Percentiles rank a stretch among this genome's conserved stretches.
Evolutionary conservation across 2,329 filamentous ascomycete species (phyloP).

Genomic region (Dryadomyces quercus-mongolicae): DNA sequence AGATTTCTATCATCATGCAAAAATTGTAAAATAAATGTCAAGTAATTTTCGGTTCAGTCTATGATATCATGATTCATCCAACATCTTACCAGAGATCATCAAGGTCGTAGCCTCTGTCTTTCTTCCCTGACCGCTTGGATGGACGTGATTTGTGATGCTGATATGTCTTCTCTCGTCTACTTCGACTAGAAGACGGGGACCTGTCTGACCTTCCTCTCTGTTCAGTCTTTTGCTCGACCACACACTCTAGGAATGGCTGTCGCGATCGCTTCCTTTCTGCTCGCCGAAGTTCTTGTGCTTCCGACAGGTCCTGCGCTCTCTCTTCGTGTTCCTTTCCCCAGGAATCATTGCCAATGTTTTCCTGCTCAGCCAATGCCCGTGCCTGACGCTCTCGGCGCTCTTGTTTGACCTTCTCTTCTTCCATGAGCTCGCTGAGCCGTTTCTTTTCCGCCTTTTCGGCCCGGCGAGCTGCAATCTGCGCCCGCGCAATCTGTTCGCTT

Average conservation of each 20-base stretch:
- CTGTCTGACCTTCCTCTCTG: neutral
- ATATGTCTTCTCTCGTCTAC: neutral
- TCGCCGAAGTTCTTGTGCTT: neutral
- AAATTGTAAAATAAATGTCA: too few species aligned
- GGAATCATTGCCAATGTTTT: too few species aligned
- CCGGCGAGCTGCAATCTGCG: neutral
- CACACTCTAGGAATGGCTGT: neutral
- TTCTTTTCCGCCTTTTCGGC: neutral
- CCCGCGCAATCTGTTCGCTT: neutral
- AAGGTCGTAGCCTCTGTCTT: neutral
- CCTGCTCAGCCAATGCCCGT: neutral
- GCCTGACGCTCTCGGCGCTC: neutral
- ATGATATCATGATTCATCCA: too few species aligned
- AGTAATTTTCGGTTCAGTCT: too few species aligned
- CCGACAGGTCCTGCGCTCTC: neutral
- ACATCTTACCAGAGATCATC: neutral
- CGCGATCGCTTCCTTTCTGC: neutral
- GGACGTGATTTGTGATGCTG: neutral
- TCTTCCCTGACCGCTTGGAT: neutral
- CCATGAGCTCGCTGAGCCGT: neutral
- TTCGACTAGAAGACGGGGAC: neutral
- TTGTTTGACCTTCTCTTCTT: neutral
- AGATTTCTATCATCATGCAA: too few species aligned
- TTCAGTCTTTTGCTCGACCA: neutral
- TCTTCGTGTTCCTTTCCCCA: neutral